Conservation (phyloP, 495 filamentous ascomycete species). For the Penicillium coffeae region DNA sequence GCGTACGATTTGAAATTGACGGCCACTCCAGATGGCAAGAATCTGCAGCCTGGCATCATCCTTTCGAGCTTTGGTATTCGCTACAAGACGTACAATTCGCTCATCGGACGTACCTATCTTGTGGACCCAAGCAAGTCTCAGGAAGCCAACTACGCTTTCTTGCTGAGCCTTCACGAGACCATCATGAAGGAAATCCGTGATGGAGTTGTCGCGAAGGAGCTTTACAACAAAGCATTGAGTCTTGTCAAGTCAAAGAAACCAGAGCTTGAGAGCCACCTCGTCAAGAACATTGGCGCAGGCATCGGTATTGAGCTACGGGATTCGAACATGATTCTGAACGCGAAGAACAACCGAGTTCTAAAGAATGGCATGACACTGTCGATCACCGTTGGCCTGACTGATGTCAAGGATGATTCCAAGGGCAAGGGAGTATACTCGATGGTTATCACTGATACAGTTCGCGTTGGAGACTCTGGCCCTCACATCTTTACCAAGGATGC, state of each 20-base stretch:
- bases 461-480: constrained; percentile 70
- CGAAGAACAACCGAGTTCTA: constrained; percentile 73
- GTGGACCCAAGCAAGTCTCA: constrained; percentile 95
- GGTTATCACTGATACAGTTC: constrained; percentile 87
- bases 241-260: constrained; percentile 83
- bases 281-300: constrained; percentile 83
- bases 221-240: constrained; percentile 81
- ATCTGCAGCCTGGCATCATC: constrained; percentile 91
- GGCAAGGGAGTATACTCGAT: constrained; percentile 86
- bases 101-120: constrained; percentile 87
- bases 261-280: constrained; percentile 87
- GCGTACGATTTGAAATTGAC: constrained; percentile 84
- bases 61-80: constrained; percentile 84
- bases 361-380: constrained; percentile 97
- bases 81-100: constrained; percentile 90
- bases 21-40: constrained; percentile 69
- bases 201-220: constrained; percentile 79
- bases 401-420: constrained; percentile 79
- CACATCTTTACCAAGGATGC: constrained; percentile 89
- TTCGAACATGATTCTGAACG: constrained; percentile 72
- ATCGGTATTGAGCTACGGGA: constrained; percentile 92
- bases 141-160: constrained; percentile 89
- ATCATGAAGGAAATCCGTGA: constrained; percentile 89
- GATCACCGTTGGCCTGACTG: constrained; percentile 80
- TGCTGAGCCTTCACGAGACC: constrained; percentile 77